Evolutionary conservation across 2,329 filamentous ascomycete species (phyloP).

Genomic region (Rachicladosporium sp.): DNA sequence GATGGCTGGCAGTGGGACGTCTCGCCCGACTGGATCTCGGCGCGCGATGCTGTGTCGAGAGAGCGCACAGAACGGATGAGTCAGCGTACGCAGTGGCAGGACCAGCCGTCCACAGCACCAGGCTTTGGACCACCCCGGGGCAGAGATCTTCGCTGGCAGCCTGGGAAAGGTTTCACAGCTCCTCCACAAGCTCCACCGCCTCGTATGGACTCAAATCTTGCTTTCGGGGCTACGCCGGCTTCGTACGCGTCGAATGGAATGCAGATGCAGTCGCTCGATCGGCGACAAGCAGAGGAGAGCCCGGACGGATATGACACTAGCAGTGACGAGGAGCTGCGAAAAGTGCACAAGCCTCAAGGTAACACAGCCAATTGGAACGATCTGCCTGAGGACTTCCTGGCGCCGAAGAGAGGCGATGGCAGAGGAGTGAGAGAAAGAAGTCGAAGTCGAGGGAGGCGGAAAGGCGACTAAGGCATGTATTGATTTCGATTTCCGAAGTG

Average conservation of each 20-base stretch:
- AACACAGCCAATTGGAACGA: slow-evolving; percentile 36
- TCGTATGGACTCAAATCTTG: too few relatives aligned
- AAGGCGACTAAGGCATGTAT: slow-evolving; percentile 22
- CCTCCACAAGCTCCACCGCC: neutral
- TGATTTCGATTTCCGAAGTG: too few relatives aligned
- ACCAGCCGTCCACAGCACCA: neutral
- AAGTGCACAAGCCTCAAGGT: slow-evolving; percentile 9
- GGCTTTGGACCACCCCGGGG: slow-evolving; percentile 3
- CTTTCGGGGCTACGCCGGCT: too few relatives aligned
- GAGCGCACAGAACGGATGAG: slow-evolving; percentile 33
- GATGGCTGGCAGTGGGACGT: slow-evolving; percentile 94
- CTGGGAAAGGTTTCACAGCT: slow-evolving; percentile 5
- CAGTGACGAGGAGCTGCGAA: slow-evolving; percentile 25
- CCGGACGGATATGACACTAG: slow-evolving; percentile 13
- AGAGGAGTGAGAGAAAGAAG: slow-evolving; percentile 13
- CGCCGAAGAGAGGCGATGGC: slow-evolving; percentile 12
- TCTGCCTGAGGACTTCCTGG: slow-evolving; percentile 33
- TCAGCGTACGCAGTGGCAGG: slow-evolving; percentile 17
- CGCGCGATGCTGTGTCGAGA: slow-evolving; percentile 41
- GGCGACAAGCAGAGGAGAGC: slow-evolving; percentile 14
- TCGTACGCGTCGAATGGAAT: slow-evolving; percentile 18
- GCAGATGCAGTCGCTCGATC: slow-evolving; percentile 30
- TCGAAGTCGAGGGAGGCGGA: slow-evolving; percentile 17
- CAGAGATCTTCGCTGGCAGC: slow-evolving; percentile 16
- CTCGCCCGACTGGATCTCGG: slow-evolving; percentile 63